phyloP scores from a whole-genome alignment of 495 filamentous ascomycete species.

The Aspergillus funiculosus region DNA sequence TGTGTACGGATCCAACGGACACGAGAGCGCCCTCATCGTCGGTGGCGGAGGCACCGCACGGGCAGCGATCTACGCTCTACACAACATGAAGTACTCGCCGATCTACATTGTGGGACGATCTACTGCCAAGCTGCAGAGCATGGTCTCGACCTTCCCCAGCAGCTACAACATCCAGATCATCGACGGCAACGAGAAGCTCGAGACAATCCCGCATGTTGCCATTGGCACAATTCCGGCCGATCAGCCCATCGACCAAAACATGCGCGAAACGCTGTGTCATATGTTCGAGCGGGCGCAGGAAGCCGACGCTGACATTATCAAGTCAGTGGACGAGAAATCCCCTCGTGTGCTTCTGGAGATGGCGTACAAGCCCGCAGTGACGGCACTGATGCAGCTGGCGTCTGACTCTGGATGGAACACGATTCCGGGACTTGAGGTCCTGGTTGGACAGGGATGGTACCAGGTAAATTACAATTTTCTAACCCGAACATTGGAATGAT shows the following conservation, averaged over 20 bases:
- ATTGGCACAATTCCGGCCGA: constrained; percentile 91
- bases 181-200: constrained; percentile 44
- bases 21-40: constrained; percentile 54
- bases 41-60: constrained; percentile 89
- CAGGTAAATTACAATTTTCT: constrained; percentile 33
- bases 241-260: constrained; percentile 66
- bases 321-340: constrained; percentile 27
- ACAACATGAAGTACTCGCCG: constrained; percentile 73
- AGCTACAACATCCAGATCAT: constrained; percentile 69
- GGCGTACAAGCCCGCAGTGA: constrained; percentile 87
- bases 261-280: constrained; percentile 63
- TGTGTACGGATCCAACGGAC: constrained; percentile 40
- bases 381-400: constrained; percentile 80
- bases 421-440: constrained; percentile 81
- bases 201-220: constrained; percentile 59
- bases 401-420: constrained; percentile 75
- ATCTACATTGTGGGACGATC: constrained; percentile 84
- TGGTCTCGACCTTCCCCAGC: constrained; percentile 67
- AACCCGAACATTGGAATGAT: not conserved
- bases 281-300: constrained; percentile 51
- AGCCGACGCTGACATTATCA: constrained; percentile 30
- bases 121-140: constrained; percentile 55
- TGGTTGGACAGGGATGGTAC: constrained; percentile 83
- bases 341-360: constrained; percentile 77
- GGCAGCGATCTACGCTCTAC: constrained; percentile 84